Evolutionary conservation across 371 early-diverging fungal species (phyloP).

Genomic region (Mortierella sp.): DNA sequence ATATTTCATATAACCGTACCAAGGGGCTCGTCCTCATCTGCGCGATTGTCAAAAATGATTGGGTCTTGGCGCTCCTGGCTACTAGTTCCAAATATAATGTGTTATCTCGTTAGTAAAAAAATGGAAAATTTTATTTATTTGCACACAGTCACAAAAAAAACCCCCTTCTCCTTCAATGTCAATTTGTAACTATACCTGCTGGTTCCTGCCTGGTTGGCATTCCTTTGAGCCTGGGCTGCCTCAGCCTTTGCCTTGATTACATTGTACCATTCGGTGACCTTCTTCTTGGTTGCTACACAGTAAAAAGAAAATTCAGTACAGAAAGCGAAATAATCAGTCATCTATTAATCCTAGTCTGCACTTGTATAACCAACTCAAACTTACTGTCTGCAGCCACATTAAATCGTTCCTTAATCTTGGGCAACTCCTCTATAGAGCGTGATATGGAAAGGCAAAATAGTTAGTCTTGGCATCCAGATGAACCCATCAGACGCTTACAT

Average conservation of each 20-base stretch:
- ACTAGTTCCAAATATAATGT: too few species aligned
- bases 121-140: not conserved
- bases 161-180: not conserved
- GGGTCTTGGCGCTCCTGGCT: slow-evolving; percentile 17
- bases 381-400: slow-evolving; percentile 57
- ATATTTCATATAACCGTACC: slow-evolving; percentile 27
- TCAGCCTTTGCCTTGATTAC: slow-evolving; percentile 46
- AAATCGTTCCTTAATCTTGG: slow-evolving; percentile 55
- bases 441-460: not conserved
- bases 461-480: not conserved
- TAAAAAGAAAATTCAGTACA: not conserved
- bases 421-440: slow-evolving; percentile 38
- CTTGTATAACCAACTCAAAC: slow-evolving; percentile 4
- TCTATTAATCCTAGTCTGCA: not conserved
- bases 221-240: slow-evolving; percentile 27
- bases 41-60: slow-evolving; percentile 35
- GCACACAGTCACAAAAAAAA: not conserved
- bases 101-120: not conserved
- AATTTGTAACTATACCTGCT: slow-evolving; percentile 21
- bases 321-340: not conserved
- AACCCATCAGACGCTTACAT: not conserved
- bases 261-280: slow-evolving; percentile 53
- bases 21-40: slow-evolving; percentile 51
- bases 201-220: slow-evolving; percentile 16
- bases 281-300: slow-evolving; percentile 49